Percentiles rank a stretch among this genome's conserved stretches.
Conservation (phyloP, 345 rosid genomes). For the Citrus trifoliata region DNA sequence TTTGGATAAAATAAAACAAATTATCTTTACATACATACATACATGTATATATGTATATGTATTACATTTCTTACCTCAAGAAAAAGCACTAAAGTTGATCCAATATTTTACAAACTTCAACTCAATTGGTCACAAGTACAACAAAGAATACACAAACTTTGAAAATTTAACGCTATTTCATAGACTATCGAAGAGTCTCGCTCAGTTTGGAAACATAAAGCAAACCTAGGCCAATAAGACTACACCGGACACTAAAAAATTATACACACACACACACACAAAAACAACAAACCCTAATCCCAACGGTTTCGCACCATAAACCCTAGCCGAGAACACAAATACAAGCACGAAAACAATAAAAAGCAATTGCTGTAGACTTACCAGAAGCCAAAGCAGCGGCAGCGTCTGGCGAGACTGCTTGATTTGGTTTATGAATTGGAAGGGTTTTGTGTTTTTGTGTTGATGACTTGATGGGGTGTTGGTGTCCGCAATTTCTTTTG, state of each 20-base stretch:
- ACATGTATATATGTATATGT: too few species aligned
- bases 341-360: background rate
- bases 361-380: background rate
- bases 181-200: background rate
- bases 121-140: background rate
- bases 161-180: background rate
- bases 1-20: background rate
- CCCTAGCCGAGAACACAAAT: background rate
- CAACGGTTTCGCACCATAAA: background rate
- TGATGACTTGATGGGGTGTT: too few species aligned
- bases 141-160: background rate
- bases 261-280: too few species aligned
- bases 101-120: background rate
- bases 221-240: background rate
- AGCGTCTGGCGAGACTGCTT: background rate
- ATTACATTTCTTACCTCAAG: background rate
- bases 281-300: slow-evolving; percentile 7
- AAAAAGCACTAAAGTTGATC: background rate
- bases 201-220: background rate
- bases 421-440: background rate
- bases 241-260: background rate
- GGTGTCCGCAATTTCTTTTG: background rate
- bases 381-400: background rate
- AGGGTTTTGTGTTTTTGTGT: background rate
- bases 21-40: too few species aligned